These are phyloP conservation scores for Marasmius sp. DNA, from an alignment of 1,284 basidiomycete species.

Conservation along the genomic window DNA sequence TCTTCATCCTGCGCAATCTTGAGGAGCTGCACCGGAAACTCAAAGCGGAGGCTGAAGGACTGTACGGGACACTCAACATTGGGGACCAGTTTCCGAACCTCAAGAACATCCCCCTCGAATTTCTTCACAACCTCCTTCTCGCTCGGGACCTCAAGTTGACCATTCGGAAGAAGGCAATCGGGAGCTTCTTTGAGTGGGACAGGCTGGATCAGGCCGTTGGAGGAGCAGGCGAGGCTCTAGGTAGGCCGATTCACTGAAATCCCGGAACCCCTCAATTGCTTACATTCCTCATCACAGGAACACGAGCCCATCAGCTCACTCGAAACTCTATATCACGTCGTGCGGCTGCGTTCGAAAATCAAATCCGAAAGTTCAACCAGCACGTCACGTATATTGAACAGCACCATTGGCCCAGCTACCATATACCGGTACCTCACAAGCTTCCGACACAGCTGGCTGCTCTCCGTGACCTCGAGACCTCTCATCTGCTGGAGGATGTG, in stretches of 20 bases:
- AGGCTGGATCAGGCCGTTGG: background rate
- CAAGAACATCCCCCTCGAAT: background rate
- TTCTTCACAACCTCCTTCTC: background rate
- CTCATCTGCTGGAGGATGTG: background rate
- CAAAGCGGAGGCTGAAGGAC: too few species aligned
- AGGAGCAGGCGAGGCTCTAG: background rate
- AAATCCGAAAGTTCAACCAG: background rate
- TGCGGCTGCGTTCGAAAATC: background rate
- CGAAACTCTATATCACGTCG: background rate
- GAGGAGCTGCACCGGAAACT: background rate
- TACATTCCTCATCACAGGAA: background rate
- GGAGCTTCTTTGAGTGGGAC: background rate
- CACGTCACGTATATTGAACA: background rate
- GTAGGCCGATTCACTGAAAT: background rate
- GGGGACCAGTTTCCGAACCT: too few species aligned
- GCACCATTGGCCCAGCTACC: background rate
- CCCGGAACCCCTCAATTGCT: background rate
- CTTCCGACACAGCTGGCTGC: background rate
- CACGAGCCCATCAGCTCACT: background rate
- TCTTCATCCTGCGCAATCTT: background rate
- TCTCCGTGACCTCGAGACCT: background rate
- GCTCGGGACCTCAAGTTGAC: background rate
- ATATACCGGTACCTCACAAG: background rate
- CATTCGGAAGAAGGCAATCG: background rate
- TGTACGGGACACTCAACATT: too few species aligned